phyloP scores from a whole-genome alignment of 208 protist species.

The Entamoeba nuttalli region DNA sequence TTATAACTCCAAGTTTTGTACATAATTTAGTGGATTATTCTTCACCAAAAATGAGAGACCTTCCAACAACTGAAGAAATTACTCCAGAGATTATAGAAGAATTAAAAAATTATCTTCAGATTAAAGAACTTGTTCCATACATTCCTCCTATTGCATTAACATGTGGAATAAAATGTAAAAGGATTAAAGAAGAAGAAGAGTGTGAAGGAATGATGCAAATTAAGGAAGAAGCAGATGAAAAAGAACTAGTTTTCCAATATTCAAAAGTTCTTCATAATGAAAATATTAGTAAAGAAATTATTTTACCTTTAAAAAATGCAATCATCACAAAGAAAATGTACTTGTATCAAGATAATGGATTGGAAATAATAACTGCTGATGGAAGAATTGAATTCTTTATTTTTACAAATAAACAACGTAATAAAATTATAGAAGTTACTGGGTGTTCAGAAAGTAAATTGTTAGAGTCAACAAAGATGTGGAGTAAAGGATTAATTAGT shows the following conservation, averaged over 20 bases:
- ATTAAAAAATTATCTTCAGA: background rate
- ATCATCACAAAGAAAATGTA: background rate
- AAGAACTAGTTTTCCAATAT: background rate
- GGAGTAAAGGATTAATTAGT: slow-evolving; percentile 9
- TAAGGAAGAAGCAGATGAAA: background rate
- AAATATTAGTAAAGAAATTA: background rate
- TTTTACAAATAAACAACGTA: background rate
- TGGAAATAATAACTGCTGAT: background rate
- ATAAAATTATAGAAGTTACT: background rate
- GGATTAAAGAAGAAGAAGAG: background rate
- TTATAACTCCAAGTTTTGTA: background rate
- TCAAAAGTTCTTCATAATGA: background rate
- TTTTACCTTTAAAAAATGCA: background rate
- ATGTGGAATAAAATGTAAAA: background rate
- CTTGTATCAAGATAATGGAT: background rate
- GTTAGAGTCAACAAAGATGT: background rate
- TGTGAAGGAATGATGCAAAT: background rate
- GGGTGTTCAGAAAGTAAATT: background rate
- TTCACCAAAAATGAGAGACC: background rate
- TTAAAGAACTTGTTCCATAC: background rate
- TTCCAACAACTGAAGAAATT: background rate
- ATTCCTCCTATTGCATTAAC: background rate
- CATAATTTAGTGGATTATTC: background rate
- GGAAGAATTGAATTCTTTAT: background rate
- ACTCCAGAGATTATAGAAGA: background rate